These are phyloP conservation scores for Sutorius eximius DNA, from an alignment of 1,284 basidiomycete genomes.

Conservation along the genomic window DNA sequence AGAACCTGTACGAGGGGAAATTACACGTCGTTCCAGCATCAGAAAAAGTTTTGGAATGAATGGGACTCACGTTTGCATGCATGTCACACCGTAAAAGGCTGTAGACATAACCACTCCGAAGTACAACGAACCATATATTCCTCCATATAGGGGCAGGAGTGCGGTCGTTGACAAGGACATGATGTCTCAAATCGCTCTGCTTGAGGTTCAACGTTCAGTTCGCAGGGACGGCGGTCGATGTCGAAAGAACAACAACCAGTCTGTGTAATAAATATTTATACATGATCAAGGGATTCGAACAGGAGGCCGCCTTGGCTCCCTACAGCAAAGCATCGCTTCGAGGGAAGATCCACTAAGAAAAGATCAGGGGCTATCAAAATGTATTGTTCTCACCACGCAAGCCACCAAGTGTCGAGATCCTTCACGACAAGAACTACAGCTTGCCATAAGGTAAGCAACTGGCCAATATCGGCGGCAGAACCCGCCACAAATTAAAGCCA, in stretches of 20 bases:
- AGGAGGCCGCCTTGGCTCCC: no score
- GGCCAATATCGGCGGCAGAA: neutral
- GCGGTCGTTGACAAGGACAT: slow-evolving; percentile 3
- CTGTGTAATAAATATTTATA: neutral
- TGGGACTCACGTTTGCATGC: slow-evolving; percentile 19
- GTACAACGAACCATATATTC: slow-evolving; percentile 4
- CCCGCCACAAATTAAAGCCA: no score
- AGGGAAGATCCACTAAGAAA: no score
- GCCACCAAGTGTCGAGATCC: no score
- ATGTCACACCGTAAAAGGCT: slow-evolving; percentile 11
- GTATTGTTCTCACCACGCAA: neutral
- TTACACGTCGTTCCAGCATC: no score
- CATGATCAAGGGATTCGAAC: no score
- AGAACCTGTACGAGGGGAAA: slow-evolving; percentile 8
- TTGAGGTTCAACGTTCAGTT: neutral
- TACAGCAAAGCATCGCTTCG: no score
- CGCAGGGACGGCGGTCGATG: no score
- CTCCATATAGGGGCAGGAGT: neutral
- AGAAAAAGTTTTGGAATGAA: neutral
- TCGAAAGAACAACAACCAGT: neutral
- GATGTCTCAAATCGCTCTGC: neutral
- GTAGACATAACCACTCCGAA: slow-evolving; percentile 6
- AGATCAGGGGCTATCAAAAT: no score
- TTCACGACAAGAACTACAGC: no score
- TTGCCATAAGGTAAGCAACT: no score